A percentile compares a stretch with the other conserved stretches of the same genome.
These are phyloP conservation scores for Caloboletus inedulis DNA, from an alignment of 1,284 basidiomycete species.

Conservation along the genomic window DNA sequence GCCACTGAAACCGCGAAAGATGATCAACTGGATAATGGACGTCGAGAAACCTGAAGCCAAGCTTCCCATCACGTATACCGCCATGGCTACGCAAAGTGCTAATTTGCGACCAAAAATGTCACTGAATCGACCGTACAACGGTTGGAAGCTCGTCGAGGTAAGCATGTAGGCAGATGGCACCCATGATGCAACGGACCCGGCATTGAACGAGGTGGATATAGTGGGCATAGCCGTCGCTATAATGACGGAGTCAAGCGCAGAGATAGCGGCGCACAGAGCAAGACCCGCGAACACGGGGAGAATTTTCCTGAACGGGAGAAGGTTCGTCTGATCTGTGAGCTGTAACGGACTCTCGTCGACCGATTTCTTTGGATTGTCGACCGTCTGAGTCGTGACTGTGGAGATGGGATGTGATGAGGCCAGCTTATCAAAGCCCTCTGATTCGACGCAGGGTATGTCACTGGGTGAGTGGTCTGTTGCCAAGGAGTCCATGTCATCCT, in stretches of 20 bases:
- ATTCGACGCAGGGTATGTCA: neutral
- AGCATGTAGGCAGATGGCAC: slow-evolving; percentile 66
- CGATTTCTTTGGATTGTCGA: slow-evolving; percentile 1
- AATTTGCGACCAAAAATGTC: slow-evolving; percentile 77
- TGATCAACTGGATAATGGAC: slow-evolving; percentile 67
- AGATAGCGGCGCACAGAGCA: slow-evolving; percentile 55
- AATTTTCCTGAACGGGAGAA: slow-evolving; percentile 66
- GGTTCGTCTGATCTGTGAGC: slow-evolving; percentile 75
- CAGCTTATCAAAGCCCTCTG: slow-evolving; percentile 1
- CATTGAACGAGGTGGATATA: slow-evolving; percentile 64
- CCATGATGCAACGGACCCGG: slow-evolving; percentile 66
- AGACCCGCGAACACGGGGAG: slow-evolving; percentile 61
- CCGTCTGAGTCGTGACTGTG: slow-evolving; percentile 4
- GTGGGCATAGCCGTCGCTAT: slow-evolving; percentile 70
- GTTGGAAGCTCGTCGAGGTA: slow-evolving; percentile 65
- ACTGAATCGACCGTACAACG: slow-evolving; percentile 62
- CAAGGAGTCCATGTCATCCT: slow-evolving; percentile 2
- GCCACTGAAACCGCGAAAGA: slow-evolving; percentile 68
- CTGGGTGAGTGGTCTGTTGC: slow-evolving; percentile 1
- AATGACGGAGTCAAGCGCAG: slow-evolving; percentile 60
- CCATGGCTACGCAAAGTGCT: slow-evolving; percentile 57
- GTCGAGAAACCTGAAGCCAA: slow-evolving; percentile 57
- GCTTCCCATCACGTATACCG: slow-evolving; percentile 61
- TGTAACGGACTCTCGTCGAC: slow-evolving; percentile 12
- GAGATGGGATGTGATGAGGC: slow-evolving; percentile 9